Base-by-base conservation (phyloP, 805 yeast genomes). In the Lachancea sp. region DNA sequence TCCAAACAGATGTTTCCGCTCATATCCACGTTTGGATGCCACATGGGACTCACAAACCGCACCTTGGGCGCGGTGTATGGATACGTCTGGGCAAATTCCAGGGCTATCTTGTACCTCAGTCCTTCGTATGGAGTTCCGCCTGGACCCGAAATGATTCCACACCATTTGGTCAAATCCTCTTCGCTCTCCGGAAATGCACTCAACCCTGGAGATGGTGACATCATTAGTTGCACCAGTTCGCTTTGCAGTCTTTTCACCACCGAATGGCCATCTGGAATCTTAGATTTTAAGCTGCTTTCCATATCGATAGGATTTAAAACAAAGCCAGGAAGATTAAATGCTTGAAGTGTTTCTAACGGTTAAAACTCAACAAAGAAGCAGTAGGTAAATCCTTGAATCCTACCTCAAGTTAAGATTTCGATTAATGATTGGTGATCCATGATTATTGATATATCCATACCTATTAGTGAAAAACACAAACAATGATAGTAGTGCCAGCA, bases 1-100 rank as follows among this genome's bases (percentile, higher is more conserved):
- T 77, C 81, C 33, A 78, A 63, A 48, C 84, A 78, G 44, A 78
- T 79, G 46, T 75, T 71, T n/a, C 84, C 84, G 40, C 71, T 63
- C 67, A 74, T 71, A 49, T 77, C 80, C 45, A 78, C 75, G 52
- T 78, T 78, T 20, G 84, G 84, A 52, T 77, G 83, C 70, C 77
- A 75, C 71, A 77, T 71, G 13, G 82, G 80, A 31, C 77, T 70
- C 23, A 67, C 69, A 52, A 78, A 78, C 48, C 61, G 68, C 52
- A 78, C 71, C 21, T 59, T 60, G 19, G 84, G 84, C 3, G 84
- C 77, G 3, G 65, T 56, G 52, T 70, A 75, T 0, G 84, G 84
- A 54, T 78, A 78, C 50, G 70, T 69, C 29, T 63, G 60, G 8
- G 81, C 78, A 52, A 78, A 78, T 32, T 57, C 58, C 47, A 78